A percentile compares a stretch with the other conserved stretches of the same genome.
These are phyloP conservation scores for Aspergillus proliferans DNA, from an alignment of 2,329 filamentous ascomycete species.

Conservation along the genomic window DNA sequence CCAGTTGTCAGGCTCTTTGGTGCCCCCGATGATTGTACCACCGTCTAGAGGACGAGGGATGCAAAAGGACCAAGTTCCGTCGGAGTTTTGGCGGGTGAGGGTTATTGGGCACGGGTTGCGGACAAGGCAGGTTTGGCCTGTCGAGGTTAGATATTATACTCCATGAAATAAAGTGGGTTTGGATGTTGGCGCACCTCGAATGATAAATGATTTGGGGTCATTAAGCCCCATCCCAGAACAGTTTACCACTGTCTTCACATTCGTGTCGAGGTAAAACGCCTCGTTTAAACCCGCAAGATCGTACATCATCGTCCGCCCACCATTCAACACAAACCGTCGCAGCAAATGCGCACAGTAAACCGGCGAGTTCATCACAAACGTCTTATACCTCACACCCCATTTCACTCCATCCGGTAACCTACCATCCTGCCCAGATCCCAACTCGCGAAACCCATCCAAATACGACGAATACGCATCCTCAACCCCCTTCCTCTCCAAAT, in stretches of 20 bases:
- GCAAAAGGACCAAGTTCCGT: slow-evolving; percentile 58
- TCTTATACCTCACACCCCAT: slow-evolving; percentile 38
- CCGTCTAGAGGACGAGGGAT: slow-evolving; percentile 57
- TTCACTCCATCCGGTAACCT: slow-evolving; percentile 31
- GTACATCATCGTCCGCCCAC: slow-evolving; percentile 27
- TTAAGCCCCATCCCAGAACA: slow-evolving; percentile 40
- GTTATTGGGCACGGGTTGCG: slow-evolving; percentile 39
- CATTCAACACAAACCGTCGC: slow-evolving; percentile 34
- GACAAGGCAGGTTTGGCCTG: slow-evolving; percentile 45
- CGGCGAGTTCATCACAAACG: slow-evolving; percentile 39
- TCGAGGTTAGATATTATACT: background rate
- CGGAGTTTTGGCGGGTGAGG: slow-evolving; percentile 56
- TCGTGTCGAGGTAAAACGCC: slow-evolving; percentile 30
- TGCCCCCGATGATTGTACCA: slow-evolving; percentile 61
- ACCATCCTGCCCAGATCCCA: slow-evolving; percentile 11
- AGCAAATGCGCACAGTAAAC: slow-evolving; percentile 39
- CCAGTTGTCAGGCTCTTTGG: slow-evolving; percentile 57
- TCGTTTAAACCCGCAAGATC: slow-evolving; percentile 25
- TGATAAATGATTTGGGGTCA: slow-evolving; percentile 39
- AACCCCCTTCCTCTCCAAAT: slow-evolving; percentile 23
- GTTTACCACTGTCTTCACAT: slow-evolving; percentile 38
- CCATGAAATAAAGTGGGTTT: background rate
- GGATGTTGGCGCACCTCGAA: slow-evolving; percentile 27
- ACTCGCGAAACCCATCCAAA: slow-evolving; percentile 29
- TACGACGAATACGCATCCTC: slow-evolving; percentile 23